phyloP scores from a whole-genome alignment of 805 yeast species.

The Scheffersomyces coipomensis region DNA sequence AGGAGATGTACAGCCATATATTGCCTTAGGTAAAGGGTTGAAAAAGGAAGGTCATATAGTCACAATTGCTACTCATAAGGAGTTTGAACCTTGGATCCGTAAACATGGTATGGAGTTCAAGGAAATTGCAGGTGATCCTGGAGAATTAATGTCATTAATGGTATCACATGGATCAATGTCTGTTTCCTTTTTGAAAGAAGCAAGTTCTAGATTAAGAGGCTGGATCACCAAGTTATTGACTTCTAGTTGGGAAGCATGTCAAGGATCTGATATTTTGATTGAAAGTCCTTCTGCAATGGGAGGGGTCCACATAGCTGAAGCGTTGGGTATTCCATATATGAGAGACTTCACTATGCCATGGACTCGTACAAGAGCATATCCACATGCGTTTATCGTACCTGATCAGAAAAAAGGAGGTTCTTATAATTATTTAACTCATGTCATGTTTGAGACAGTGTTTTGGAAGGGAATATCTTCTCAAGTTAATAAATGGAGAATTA shows the following conservation, averaged over 20 bases:
- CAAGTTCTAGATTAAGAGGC: constrained; percentile 69
- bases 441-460: constrained; percentile 85
- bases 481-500: constrained; percentile 83
- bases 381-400: constrained; percentile 94
- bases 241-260: constrained; percentile 86
- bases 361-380: constrained; percentile 94
- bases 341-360: constrained; percentile 98
- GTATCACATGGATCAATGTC: constrained; percentile 87
- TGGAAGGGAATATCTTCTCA: constrained; percentile 92
- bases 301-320: constrained; percentile 94
- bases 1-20: constrained; percentile 96
- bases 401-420: constrained; percentile 92
- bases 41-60: constrained; percentile 80
- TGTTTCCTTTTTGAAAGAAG: constrained; percentile 79
- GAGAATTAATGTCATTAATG: constrained; percentile 88
- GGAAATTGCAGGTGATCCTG: constrained; percentile 88
- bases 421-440: constrained; percentile 89
- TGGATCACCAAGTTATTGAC: constrained; percentile 78
- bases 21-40: constrained; percentile 82
- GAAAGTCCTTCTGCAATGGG: constrained; percentile 98
- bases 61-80: constrained; percentile 81
- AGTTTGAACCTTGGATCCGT: constrained; percentile 74
- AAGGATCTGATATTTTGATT: constrained; percentile 74
- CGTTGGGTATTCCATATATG: constrained; percentile 82
- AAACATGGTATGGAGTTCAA: constrained; percentile 65